These are phyloP conservation scores for Rhipidocladum racemiflorum DNA, from an alignment of 176 grass and related monocot species.

Conservation along the genomic window DNA sequence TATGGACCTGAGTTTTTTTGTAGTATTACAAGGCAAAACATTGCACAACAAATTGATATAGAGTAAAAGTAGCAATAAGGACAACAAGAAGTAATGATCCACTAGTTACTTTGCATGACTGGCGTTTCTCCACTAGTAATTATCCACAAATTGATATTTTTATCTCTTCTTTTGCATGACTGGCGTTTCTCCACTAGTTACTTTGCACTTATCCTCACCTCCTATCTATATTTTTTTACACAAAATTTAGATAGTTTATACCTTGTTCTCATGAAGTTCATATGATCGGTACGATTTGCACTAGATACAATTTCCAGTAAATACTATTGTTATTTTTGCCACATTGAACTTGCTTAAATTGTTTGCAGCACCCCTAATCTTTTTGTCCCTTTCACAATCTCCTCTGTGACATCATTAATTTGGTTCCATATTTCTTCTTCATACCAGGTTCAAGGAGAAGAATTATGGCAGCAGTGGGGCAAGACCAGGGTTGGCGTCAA, in stretches of 20 bases:
- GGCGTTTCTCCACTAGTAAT: too few species aligned
- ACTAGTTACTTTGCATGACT: too few species aligned
- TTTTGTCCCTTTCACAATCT: neutral
- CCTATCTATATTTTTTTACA: neutral
- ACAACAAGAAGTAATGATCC: too few species aligned
- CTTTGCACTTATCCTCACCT: neutral
- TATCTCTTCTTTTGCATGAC: too few species aligned
- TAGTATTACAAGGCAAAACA: too few species aligned
- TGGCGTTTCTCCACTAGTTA: too few species aligned
- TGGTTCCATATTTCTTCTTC: slow-evolving; percentile 22
- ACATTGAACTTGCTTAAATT: neutral
- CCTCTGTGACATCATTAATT: neutral
- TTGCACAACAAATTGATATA: too few species aligned
- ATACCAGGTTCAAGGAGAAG: slow-evolving; percentile 89
- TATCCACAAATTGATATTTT: too few species aligned
- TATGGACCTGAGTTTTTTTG: too few species aligned
- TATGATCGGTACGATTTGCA: neutral
- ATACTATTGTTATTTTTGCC: neutral
- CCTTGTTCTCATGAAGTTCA: neutral
- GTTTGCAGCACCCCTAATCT: too few species aligned
- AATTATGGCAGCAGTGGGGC: slow-evolving; percentile 75
- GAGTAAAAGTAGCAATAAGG: too few species aligned
- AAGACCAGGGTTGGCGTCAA: slow-evolving; percentile 85
- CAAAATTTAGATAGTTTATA: neutral
- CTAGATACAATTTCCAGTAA: neutral